phyloP scores from a whole-genome alignment of 2,329 filamentous ascomycete genomes.

The Fusarium devonianum region DNA sequence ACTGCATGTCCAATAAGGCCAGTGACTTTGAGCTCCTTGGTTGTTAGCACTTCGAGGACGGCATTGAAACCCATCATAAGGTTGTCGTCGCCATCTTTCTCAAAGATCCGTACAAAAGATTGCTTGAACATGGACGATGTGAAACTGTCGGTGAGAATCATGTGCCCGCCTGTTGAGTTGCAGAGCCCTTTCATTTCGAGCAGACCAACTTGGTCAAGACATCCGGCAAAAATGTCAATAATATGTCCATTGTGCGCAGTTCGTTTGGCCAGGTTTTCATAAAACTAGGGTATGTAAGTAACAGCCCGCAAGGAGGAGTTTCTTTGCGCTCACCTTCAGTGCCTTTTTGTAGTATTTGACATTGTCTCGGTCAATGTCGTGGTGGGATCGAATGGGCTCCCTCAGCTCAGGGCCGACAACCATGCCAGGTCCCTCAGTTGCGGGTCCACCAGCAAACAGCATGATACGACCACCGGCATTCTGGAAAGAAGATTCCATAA shows the following conservation, averaged over 20 bases:
- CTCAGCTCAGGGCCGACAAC: conserved; percentile 95
- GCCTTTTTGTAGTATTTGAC: conserved; percentile 99
- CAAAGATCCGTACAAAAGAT: conserved; percentile 95
- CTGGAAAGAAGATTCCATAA: conserved; percentile 94
- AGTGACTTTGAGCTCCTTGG: conserved; percentile 97
- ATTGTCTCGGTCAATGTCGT: conserved; percentile 98
- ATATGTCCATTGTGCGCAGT: conserved; percentile 97
- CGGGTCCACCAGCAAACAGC: conserved; percentile 94
- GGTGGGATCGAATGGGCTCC: conserved; percentile 96
- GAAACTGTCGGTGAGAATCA: conserved; percentile 98
- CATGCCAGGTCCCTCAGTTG: conserved; percentile 95
- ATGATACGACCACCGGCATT: conserved; percentile 95
- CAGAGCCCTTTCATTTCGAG: conserved; percentile 98
- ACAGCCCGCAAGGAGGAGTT: not conserved
- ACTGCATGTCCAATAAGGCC: conserved; percentile 96
- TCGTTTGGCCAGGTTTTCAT: conserved; percentile 91
- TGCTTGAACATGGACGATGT: conserved; percentile 99
- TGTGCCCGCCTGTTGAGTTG: conserved; percentile 96
- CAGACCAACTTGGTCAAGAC: conserved; percentile 94
- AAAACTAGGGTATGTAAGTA: conserved; percentile 69
- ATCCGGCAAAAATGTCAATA: conserved; percentile 97
- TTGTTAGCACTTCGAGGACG: conserved; percentile 92
- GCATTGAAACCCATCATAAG: conserved; percentile 98
- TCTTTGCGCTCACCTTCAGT: conserved; percentile 70
- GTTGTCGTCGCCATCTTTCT: conserved; percentile 95